Conservation (phyloP, 257 asterid genomes). For the Solanum gandarillasii region DNA sequence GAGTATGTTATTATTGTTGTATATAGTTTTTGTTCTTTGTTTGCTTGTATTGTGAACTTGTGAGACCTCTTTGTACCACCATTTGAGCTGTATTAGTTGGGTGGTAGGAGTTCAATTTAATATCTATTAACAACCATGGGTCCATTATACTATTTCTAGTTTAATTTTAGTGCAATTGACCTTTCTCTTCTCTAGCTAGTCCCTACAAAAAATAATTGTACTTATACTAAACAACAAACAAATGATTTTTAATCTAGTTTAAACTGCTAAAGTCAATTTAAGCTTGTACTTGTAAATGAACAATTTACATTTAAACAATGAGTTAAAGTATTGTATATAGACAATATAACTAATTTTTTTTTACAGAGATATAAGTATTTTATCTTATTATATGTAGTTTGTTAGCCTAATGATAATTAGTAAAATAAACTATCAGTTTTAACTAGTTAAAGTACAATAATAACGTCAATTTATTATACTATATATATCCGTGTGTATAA, state of each 20-base stretch:
- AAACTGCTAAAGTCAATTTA: neutral
- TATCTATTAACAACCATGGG: neutral
- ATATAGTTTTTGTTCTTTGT: neutral
- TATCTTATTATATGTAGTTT: neutral
- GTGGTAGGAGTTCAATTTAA: constrained; percentile 3
- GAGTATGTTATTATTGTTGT: neutral
- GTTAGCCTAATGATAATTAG: neutral
- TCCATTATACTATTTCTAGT: constrained; percentile 1
- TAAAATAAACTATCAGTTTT: neutral
- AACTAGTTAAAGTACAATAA: neutral
- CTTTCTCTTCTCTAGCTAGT: neutral
- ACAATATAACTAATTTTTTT: no score
- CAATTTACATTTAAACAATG: neutral
- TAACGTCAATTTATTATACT: neutral
- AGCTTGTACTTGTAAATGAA: neutral
- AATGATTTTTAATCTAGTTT: neutral
- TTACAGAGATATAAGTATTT: neutral
- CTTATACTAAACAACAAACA: neutral
- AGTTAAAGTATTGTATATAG: neutral
- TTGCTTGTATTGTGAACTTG: neutral
- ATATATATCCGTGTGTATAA: neutral
- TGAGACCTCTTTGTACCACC: neutral
- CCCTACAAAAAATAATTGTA: neutral
- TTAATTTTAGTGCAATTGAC: neutral
- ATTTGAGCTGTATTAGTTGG: neutral